phyloP scores from a whole-genome alignment of 768 basidiomycete genomes.

The Lanmaoa rubissima region DNA sequence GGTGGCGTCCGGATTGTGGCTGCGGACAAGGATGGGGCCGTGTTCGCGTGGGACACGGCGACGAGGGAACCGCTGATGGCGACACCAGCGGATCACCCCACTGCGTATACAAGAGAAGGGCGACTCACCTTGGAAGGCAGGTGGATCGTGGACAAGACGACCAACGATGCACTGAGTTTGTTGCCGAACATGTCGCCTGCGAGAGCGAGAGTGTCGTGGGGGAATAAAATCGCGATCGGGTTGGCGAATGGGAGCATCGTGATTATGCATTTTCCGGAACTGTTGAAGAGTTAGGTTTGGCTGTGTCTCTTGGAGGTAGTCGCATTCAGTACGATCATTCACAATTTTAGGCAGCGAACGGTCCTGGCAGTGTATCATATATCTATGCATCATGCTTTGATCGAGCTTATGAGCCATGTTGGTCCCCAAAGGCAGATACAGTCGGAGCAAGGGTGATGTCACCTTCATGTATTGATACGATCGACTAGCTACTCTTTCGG shows the following conservation, averaged over 20 bases:
- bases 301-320: background rate
- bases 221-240: constrained; percentile 26
- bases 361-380: too few species aligned
- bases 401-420: too few species aligned
- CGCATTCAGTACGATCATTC: too few species aligned
- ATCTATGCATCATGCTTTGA: too few species aligned
- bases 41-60: constrained; percentile 29
- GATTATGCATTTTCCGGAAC: constrained; percentile 24
- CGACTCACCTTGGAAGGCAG: constrained; percentile 16
- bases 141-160: constrained; percentile 27
- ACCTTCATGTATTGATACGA: too few species aligned
- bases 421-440: too few species aligned
- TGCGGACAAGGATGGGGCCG: constrained; percentile 17
- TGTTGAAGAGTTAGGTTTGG: background rate
- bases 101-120: constrained; percentile 1
- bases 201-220: constrained; percentile 21
- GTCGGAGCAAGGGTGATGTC: too few species aligned
- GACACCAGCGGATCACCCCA: constrained; percentile 21
- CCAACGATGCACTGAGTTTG: constrained; percentile 13
- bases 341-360: too few species aligned
- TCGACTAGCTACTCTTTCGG: too few species aligned
- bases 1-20: constrained; percentile 21
- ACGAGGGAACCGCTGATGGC: constrained; percentile 21
- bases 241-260: constrained; percentile 30
- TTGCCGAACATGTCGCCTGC: constrained; percentile 31